These are phyloP conservation scores for Pseudogymnoascus sp. DNA, from an alignment of 2,329 filamentous ascomycete genomes.

Conservation along the genomic window DNA sequence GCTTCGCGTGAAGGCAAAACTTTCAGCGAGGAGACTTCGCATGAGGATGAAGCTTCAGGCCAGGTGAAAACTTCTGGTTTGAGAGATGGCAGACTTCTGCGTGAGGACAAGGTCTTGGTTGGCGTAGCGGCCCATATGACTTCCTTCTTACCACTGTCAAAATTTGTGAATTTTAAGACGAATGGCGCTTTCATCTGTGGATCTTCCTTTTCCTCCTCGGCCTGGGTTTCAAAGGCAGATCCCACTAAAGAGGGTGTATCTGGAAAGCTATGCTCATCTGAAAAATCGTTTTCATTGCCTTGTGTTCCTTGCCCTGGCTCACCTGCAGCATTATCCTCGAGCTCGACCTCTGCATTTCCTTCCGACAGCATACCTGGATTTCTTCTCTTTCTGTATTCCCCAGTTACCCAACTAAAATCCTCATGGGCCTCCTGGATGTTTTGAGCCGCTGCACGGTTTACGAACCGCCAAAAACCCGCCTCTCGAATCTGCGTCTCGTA, in stretches of 20 bases:
- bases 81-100: neutral
- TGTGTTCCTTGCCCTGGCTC: neutral
- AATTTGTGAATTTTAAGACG: neutral
- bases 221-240: neutral
- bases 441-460: slow-evolving; percentile 18
- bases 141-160: neutral
- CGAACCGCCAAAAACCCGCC: slow-evolving; percentile 28
- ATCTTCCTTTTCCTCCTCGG: neutral
- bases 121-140: neutral
- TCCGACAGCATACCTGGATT: neutral
- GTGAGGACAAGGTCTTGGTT: neutral
- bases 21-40: neutral
- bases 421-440: slow-evolving; percentile 7
- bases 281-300: neutral
- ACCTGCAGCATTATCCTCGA: neutral
- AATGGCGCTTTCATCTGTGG: neutral
- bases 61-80: too few species aligned
- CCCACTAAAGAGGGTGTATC: neutral
- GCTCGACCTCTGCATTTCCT: neutral
- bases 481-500: slow-evolving; percentile 21
- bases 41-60: neutral
- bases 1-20: neutral
- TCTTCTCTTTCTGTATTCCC: slow-evolving; percentile 1
- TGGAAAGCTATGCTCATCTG: neutral
- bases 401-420: slow-evolving; percentile 11